Percentiles rank a stretch among this genome's conserved stretches.
Conservation (phyloP, 73 alveolate species). For the Stentor roeselii region DNA sequence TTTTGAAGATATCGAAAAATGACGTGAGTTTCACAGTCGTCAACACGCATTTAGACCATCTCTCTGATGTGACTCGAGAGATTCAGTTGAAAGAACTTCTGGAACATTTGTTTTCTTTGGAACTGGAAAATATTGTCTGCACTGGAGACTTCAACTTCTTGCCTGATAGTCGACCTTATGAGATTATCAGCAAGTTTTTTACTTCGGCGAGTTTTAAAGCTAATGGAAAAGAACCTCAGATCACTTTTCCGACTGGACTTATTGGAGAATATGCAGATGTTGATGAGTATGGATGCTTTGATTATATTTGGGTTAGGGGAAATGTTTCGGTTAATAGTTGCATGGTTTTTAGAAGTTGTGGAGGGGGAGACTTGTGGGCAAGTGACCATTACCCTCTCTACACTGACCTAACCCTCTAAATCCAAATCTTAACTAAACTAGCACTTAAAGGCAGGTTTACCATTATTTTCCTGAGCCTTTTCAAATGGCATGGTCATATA, state of each 20-base stretch:
- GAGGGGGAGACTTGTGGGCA: neutral
- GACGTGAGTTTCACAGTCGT: constrained; percentile 22
- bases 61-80: constrained; percentile 41
- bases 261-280: constrained; percentile 72
- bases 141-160: constrained; percentile 69
- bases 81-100: constrained; percentile 39
- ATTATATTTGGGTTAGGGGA: constrained; percentile 48
- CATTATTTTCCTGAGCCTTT: neutral
- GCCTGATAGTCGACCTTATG: constrained; percentile 44
- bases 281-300: constrained; percentile 68
- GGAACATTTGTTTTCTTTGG: constrained; percentile 31
- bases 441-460: neutral
- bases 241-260: constrained; percentile 78
- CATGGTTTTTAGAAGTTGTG: neutral
- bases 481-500: constrained; percentile 57
- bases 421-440: no score
- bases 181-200: constrained; percentile 40
- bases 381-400: constrained; percentile 17
- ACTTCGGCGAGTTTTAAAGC: constrained; percentile 43
- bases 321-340: neutral
- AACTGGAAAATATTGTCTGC: constrained; percentile 37
- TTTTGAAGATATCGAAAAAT: constrained; percentile 27
- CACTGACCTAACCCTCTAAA: no score
- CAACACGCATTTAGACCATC: constrained; percentile 73
- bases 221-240: constrained; percentile 64